Base-by-base conservation (phyloP, 2,329 filamentous ascomycete genomes). In the Phaeosphaeria sp. region DNA sequence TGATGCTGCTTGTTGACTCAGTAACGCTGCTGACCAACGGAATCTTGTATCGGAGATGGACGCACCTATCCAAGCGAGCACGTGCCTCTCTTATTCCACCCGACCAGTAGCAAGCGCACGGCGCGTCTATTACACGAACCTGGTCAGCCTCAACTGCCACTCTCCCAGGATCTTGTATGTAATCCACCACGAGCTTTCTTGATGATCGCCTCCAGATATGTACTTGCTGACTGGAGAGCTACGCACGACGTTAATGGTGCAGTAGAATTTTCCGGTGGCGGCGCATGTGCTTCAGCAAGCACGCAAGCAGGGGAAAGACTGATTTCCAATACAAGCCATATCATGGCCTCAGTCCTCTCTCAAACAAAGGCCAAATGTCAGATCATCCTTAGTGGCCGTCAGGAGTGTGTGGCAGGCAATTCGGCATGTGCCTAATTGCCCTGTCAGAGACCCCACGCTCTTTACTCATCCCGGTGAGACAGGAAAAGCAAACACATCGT, bases 401-500 rank as follows among this genome's bases (percentile, higher is more conserved):
- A 43, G 3, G 41, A 7, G 41, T 9, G 17, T 6, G 15, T 43
- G 17, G 41, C 41, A 43, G 30, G 30, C 58, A 54, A 56, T 52
- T 54, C 53, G 54, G 42, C 42, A 41, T 3, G 20, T 46, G 25
- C 25, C 15, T 43, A 33, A 30, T 25, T 20, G 33, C 27, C 15
- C 21, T 48, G 44, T 30, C 50, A 22, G 20, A 50, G 42, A 49
- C 33, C 52, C 44, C 42, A 56, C 23, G 41, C 50, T 21, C 2
- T 33, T 27, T 42, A 18, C 46, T 42, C 23, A 58, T 30, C 25
- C 33, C 47, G 47, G 47, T 33, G 42, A 46, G 41, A 43, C 36
- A 46, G 51, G 50, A 63, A 51, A 55, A 56, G 44, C 46, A 56
- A 56, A 30, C 17, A 52, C 13, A 27, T 15, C 13, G 30, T 43